Evolutionary conservation across 1,139 yeast species (phyloP).

Genomic region (Debaryomyces sp.): DNA sequence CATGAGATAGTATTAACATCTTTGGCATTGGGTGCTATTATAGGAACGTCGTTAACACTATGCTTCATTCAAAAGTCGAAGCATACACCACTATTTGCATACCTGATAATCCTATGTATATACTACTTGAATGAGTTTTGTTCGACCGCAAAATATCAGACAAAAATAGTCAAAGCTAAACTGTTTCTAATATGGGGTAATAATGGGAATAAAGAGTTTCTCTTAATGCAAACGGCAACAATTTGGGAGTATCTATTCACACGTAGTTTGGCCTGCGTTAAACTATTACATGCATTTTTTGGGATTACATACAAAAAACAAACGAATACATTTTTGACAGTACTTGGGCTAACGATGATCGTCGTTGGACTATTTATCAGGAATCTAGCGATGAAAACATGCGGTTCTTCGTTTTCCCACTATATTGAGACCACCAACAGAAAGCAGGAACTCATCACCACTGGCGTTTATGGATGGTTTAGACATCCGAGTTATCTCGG

Average conservation of each 20-base stretch:
- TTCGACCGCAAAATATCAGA: slow-evolving; percentile 30
- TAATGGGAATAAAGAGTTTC: slow-evolving; percentile 36
- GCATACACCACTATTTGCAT: slow-evolving; percentile 16
- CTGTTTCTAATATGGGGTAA: slow-evolving; percentile 44
- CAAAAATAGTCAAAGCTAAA: slow-evolving; percentile 25
- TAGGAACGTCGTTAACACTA: slow-evolving; percentile 14
- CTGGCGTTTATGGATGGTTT: slow-evolving; percentile 32
- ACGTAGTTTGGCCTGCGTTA: background rate
- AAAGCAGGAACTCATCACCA: slow-evolving; percentile 26
- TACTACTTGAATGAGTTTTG: slow-evolving; percentile 36
- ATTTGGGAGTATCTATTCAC: slow-evolving; percentile 25
- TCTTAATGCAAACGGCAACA: slow-evolving; percentile 31
- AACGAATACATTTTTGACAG: background rate
- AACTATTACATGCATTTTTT: background rate
- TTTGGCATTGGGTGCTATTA: slow-evolving; percentile 22
- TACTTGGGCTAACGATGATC: slow-evolving; percentile 19
- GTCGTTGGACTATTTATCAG: slow-evolving; percentile 29
- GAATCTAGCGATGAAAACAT: slow-evolving; percentile 33
- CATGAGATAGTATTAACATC: slow-evolving; percentile 26
- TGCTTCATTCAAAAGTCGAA: slow-evolving; percentile 1
- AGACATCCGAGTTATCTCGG: slow-evolving; percentile 51
- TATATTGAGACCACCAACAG: slow-evolving; percentile 16
- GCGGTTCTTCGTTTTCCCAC: slow-evolving; percentile 44
- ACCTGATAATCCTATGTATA: slow-evolving; percentile 23
- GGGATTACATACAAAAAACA: background rate